Conservation (phyloP, 768 basidiomycete genomes). For the Kwoniella europaea region DNA sequence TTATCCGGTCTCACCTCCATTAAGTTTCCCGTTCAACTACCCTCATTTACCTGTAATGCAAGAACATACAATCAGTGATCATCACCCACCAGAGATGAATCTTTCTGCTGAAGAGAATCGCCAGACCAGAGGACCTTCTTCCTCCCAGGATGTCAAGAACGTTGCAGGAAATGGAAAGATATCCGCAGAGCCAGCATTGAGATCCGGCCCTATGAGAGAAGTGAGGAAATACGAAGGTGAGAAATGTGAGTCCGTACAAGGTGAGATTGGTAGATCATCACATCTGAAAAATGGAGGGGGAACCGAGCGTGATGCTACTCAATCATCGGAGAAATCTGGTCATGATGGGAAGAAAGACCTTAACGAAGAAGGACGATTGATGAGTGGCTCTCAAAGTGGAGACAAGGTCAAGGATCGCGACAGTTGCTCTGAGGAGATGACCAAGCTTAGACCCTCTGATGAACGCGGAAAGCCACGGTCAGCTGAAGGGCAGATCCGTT, state of each 20-base stretch:
- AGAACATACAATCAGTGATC: background rate
- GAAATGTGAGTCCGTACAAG: background rate
- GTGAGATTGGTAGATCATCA: background rate
- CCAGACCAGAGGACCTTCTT: background rate
- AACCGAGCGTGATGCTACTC: background rate
- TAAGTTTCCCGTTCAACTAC: background rate
- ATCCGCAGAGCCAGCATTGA: background rate
- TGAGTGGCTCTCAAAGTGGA: no score
- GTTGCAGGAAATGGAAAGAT: background rate
- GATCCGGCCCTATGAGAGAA: background rate
- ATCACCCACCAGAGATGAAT: background rate
- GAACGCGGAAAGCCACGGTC: background rate
- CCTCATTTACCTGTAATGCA: background rate
- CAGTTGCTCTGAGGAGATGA: no score
- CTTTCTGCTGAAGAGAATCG: background rate
- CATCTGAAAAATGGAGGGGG: background rate
- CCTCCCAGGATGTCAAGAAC: background rate
- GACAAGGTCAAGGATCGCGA: no score
- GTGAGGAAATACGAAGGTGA: background rate
- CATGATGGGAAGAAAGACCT: no score
- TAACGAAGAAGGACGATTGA: no score
- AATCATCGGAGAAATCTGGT: background rate
- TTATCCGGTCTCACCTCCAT: background rate
- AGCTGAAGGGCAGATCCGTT: background rate
- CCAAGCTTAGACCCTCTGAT: background rate